Evolutionary conservation across 345 rosid genomes (phyloP).

Genomic region (Arabidopsis arenosa): DNA sequence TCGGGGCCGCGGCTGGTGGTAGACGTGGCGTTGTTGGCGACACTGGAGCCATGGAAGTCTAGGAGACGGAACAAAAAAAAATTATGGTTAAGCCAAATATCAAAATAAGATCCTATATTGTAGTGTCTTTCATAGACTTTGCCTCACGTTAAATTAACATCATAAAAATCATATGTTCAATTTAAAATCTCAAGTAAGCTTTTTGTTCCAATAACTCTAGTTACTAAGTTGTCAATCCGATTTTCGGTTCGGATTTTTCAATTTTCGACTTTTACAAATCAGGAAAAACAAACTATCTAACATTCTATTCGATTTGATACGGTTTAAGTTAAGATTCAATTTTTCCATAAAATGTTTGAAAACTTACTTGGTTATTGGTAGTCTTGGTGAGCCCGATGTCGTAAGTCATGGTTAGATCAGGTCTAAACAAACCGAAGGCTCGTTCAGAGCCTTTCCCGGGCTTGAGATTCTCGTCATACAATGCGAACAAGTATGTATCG

Average conservation of each 20-base stretch:
- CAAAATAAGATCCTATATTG: background rate
- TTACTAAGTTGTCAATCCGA: background rate
- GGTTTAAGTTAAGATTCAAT: background rate
- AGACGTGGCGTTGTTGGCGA: conserved; percentile 31
- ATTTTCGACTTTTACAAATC: background rate
- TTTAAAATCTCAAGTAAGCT: background rate
- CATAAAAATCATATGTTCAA: background rate
- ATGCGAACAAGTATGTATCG: conserved; percentile 83
- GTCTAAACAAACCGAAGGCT: conserved; percentile 75
- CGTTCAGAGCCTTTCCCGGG: conserved; percentile 78
- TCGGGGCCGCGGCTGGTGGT: conserved; percentile 41
- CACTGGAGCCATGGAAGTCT: conserved; percentile 34
- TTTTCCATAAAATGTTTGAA: background rate
- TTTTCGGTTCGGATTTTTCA: background rate
- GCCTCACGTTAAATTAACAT: background rate
- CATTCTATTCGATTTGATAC: background rate
- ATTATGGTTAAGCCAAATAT: background rate
- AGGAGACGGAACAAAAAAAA: conserved; percentile 5
- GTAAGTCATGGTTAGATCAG: conserved; percentile 75
- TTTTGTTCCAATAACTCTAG: conserved; percentile 8
- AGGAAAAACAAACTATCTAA: background rate
- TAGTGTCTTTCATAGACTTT: background rate
- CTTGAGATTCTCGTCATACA: conserved; percentile 88
- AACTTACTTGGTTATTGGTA: conserved; percentile 44
- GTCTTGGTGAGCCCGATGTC: conserved; percentile 73